These are phyloP conservation scores for Fraxinus dipetala DNA, from an alignment of 305 asterid species.

Conservation along the genomic window DNA sequence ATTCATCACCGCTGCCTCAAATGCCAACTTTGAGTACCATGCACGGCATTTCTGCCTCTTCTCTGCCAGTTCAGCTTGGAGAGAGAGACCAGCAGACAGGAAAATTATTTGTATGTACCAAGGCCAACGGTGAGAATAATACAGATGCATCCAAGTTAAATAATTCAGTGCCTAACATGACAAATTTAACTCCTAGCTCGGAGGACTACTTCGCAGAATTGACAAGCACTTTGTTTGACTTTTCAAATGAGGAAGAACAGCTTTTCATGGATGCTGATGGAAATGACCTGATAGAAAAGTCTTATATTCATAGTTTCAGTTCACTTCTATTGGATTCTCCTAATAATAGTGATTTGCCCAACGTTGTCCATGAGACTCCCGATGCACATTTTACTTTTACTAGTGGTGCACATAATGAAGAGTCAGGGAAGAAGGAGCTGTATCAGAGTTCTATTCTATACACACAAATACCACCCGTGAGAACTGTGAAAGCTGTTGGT, in stretches of 20 bases:
- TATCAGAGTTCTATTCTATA: conserved; percentile 26
- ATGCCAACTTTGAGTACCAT: conserved; percentile 37
- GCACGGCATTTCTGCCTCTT: conserved; percentile 29
- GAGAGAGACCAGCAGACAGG: conserved; percentile 28
- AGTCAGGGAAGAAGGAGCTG: conserved; percentile 16
- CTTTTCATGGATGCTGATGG: conserved; percentile 37
- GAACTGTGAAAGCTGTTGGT: conserved; percentile 37
- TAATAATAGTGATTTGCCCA: conserved; percentile 28
- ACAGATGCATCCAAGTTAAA: conserved; percentile 25
- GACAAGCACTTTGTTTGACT: conserved; percentile 42
- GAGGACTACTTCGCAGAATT: conserved; percentile 44
- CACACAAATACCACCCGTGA: conserved; percentile 34
- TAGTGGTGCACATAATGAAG: conserved; percentile 21
- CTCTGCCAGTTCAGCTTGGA: conserved; percentile 33
- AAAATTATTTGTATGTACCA: conserved; percentile 14
- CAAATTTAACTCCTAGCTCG: conserved; percentile 34
- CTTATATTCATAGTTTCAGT: conserved; percentile 43
- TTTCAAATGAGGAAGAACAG: conserved; percentile 37
- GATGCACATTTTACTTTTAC: conserved; percentile 23
- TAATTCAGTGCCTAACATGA: conserved; percentile 21
- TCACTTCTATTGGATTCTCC: conserved; percentile 58
- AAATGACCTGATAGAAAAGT: conserved; percentile 37
- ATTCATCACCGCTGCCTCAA: conserved; percentile 39
- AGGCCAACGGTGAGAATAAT: conserved; percentile 23
- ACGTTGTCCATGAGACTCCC: conserved; percentile 23